Evolutionary conservation across 495 filamentous ascomycete species (phyloP).

Genomic region (Halenospora varia): DNA sequence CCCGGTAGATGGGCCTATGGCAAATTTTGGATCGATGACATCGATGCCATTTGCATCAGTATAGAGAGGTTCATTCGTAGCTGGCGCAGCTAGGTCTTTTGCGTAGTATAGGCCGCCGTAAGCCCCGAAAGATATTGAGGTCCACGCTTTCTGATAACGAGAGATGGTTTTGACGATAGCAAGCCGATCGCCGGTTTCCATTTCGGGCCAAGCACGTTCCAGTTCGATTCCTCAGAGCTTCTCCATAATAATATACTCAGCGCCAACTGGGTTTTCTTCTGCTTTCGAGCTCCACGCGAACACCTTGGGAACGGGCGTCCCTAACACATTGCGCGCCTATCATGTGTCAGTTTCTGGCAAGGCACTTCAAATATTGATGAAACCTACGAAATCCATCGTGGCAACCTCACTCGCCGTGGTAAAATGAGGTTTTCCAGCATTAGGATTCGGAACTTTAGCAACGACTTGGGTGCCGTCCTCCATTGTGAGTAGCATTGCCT

Average conservation of each 20-base stretch:
- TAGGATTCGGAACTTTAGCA: slow-evolving; percentile 3
- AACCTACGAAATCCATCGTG: slow-evolving; percentile 2
- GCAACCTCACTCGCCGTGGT: slow-evolving; percentile 1
- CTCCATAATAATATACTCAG: slow-evolving; percentile 2
- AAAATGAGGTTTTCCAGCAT: background rate
- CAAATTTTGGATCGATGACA: slow-evolving; percentile 23
- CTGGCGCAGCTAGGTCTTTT: slow-evolving; percentile 17
- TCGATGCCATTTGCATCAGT: slow-evolving; percentile 23
- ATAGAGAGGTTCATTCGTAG: slow-evolving; percentile 17
- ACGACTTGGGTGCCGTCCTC: background rate
- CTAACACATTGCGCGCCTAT: slow-evolving; percentile 1
- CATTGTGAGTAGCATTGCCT: slow-evolving; percentile 3
- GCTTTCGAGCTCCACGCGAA: slow-evolving; percentile 1
- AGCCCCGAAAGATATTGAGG: background rate
- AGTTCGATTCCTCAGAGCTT: background rate
- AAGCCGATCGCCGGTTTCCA: background rate
- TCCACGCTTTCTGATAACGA: background rate
- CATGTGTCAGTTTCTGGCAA: background rate
- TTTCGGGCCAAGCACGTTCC: background rate
- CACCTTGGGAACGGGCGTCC: background rate
- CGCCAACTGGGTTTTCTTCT: background rate
- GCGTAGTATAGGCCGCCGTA: slow-evolving; percentile 1
- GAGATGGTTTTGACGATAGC: background rate
- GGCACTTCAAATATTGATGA: background rate
- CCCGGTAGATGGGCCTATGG: slow-evolving; percentile 28